Percentiles rank a stretch among this genome's conserved stretches.
phyloP scores from a whole-genome alignment of 2,329 filamentous ascomycete species.

The Alternaria triticimaculans region DNA sequence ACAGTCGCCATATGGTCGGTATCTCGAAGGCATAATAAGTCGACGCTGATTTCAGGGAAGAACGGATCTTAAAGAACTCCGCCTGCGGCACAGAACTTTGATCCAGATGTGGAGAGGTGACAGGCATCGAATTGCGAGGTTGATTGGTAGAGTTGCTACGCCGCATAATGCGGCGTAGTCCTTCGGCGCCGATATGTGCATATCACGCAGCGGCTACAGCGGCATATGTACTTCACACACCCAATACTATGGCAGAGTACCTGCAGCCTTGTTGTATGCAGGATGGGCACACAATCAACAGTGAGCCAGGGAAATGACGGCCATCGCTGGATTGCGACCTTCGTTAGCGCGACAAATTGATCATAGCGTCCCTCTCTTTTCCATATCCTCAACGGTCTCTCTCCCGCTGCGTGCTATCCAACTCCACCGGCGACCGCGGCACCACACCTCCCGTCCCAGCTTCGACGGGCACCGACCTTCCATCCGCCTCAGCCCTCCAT shows the following conservation, averaged over 20 bases:
- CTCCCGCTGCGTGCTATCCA: background rate
- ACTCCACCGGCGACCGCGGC: background rate
- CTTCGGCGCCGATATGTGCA: too few relatives aligned
- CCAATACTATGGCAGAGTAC: too few relatives aligned
- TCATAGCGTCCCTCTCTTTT: background rate
- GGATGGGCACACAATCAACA: background rate
- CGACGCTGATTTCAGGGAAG: too few relatives aligned
- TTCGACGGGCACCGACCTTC: background rate
- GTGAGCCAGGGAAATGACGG: background rate
- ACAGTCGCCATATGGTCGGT: background rate
- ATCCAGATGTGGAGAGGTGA: background rate
- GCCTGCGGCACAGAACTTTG: background rate
- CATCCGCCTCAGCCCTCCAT: background rate
- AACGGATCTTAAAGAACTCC: background rate
- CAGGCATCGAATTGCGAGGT: too few relatives aligned
- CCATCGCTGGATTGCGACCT: background rate
- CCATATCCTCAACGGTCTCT: background rate
- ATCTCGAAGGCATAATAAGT: background rate
- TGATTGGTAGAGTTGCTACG: background rate
- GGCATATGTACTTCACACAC: too few relatives aligned
- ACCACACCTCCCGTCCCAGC: background rate
- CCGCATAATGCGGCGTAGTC: background rate
- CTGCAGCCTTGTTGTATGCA: too few relatives aligned
- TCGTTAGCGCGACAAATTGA: too few relatives aligned
- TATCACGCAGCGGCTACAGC: too few relatives aligned